Percentiles rank a stretch among this genome's conserved stretches.
These are phyloP conservation scores for Lasiosphaeria hispida DNA, from an alignment of 495 filamentous ascomycete genomes.

Conservation along the genomic window DNA sequence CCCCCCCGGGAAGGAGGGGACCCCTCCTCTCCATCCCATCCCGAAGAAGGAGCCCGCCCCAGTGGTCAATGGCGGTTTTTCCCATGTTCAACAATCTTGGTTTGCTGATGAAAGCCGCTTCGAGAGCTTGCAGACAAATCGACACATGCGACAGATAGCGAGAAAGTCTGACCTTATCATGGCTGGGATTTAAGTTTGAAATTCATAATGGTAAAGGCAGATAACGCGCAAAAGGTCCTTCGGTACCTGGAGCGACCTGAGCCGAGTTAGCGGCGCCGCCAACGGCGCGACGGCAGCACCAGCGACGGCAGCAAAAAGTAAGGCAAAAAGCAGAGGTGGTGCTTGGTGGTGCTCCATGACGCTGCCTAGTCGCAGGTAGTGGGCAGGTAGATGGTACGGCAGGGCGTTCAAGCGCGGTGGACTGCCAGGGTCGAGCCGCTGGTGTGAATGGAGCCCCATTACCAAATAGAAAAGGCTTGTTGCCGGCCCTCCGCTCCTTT, in stretches of 20 bases:
- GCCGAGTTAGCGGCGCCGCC: too few relatives aligned
- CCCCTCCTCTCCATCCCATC: not conserved
- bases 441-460: slow-evolving; percentile 33
- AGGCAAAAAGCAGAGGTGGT: not conserved
- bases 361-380: not conserved
- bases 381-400: slow-evolving; percentile 19
- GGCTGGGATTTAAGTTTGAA: slow-evolving; percentile 30
- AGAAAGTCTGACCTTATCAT: slow-evolving; percentile 33
- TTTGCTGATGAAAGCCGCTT: not conserved
- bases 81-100: slow-evolving; percentile 3
- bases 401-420: not conserved
- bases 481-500: slow-evolving; percentile 32
- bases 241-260: slow-evolving; percentile 20
- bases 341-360: not conserved
- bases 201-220: slow-evolving; percentile 39
- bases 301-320: not conserved
- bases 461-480: slow-evolving; percentile 48
- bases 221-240: slow-evolving; percentile 24
- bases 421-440: slow-evolving; percentile 20
- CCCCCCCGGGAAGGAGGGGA: not conserved
- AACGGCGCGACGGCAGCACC: too few relatives aligned
- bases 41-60: not conserved
- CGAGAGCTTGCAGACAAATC: slow-evolving; percentile 9
- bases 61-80: slow-evolving; percentile 2
- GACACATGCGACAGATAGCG: slow-evolving; percentile 25